Percentiles rank a stretch among this genome's conserved stretches.
Evolutionary conservation across 179 eudicot species (phyloP).

Genomic region (Patellifolia procumbens): DNA sequence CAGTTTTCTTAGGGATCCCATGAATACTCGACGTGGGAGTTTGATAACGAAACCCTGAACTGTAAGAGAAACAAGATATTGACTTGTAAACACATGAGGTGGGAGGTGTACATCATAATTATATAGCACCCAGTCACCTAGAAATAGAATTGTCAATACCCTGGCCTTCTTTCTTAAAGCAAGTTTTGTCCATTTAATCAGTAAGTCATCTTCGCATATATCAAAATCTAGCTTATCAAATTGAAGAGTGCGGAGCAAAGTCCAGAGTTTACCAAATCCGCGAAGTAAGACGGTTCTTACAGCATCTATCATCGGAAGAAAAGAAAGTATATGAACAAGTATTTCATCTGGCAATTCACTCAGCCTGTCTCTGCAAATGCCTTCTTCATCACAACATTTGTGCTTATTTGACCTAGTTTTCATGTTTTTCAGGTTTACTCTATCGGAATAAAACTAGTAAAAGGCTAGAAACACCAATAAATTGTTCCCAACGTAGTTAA

Average conservation of each 20-base stretch:
- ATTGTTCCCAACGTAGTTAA: too few relatives aligned
- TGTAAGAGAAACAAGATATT: constrained; percentile 12
- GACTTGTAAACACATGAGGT: neutral
- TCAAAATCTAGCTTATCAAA: too few relatives aligned
- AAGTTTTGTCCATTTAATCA: constrained; percentile 7
- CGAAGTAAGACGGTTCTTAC: constrained; percentile 7
- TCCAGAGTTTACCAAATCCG: constrained; percentile 17
- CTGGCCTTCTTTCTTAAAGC: constrained; percentile 8
- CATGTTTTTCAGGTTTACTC: neutral
- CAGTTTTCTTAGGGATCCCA: constrained; percentile 11
- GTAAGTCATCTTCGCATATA: too few relatives aligned
- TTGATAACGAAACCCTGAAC: neutral
- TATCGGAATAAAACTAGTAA: too few relatives aligned
- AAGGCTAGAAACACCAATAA: too few relatives aligned
- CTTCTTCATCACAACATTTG: neutral
- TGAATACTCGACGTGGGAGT: neutral
- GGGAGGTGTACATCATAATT: too few relatives aligned
- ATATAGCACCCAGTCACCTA: too few relatives aligned
- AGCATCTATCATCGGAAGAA: neutral
- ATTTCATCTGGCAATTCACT: constrained; percentile 17
- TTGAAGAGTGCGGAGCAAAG: constrained; percentile 2
- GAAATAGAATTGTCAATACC: neutral
- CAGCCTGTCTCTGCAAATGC: neutral
- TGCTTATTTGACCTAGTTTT: neutral
- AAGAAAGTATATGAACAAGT: neutral